Evolutionary conservation across 371 early-diverging fungal species (phyloP).

Genomic region (Polyrhizophydium stewartii): DNA sequence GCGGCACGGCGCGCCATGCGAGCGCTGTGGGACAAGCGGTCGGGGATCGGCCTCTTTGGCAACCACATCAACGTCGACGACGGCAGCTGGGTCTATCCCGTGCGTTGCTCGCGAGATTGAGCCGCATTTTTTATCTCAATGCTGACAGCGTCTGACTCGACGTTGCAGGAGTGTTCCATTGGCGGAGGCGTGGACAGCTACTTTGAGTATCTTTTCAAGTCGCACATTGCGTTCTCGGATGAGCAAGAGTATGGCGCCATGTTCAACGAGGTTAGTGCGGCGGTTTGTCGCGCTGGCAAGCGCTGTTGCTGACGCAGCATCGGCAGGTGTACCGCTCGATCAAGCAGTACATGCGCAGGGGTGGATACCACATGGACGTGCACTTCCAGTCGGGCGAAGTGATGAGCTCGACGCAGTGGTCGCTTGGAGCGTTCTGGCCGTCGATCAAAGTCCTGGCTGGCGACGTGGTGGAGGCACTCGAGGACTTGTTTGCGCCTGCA

Average conservation of each 20-base stretch:
- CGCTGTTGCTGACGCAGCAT: not conserved
- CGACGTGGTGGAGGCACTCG: slow-evolving; percentile 14
- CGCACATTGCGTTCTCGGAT: slow-evolving; percentile 16
- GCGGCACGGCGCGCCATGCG: slow-evolving; percentile 18
- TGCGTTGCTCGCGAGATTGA: no score
- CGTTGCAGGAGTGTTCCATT: slow-evolving; percentile 19
- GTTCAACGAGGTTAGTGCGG: slow-evolving; percentile 13
- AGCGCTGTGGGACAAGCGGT: slow-evolving; percentile 18
- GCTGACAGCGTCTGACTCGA: no score
- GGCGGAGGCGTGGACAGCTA: slow-evolving; percentile 30
- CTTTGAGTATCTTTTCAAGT: slow-evolving; percentile 31
- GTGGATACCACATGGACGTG: not conserved
- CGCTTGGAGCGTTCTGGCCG: slow-evolving; percentile 27
- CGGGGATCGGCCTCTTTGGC: slow-evolving; percentile 19
- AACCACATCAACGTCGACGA: slow-evolving; percentile 25
- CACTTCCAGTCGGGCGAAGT: not conserved
- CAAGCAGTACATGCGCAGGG: slow-evolving; percentile 20
- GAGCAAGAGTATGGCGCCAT: slow-evolving; percentile 19
- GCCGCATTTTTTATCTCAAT: no score
- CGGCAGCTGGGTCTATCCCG: slow-evolving; percentile 19
- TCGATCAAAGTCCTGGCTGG: slow-evolving; percentile 23
- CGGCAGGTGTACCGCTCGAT: slow-evolving; percentile 18
- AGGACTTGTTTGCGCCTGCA: not conserved
- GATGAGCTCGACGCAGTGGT: not conserved
- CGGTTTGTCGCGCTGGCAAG: not conserved